Conservation (phyloP, 768 basidiomycete genomes). For the Dioszegia crocea region DNA sequence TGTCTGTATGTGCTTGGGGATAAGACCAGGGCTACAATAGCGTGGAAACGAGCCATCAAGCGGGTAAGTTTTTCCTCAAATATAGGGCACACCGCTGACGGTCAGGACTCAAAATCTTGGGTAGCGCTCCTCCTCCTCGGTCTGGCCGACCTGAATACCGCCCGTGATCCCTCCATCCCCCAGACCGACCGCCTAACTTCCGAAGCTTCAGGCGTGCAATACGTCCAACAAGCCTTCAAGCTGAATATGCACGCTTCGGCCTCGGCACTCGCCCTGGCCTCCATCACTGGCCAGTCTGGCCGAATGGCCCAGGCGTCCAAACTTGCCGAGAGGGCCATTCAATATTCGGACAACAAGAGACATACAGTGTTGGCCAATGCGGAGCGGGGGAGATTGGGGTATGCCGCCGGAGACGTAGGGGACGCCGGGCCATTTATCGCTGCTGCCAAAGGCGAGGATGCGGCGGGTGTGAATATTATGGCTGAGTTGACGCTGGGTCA, state of each 20-base stretch:
- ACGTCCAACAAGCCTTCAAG: conserved; percentile 63
- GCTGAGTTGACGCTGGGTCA: conserved; percentile 83
- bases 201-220: conserved; percentile 23
- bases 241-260: conserved; percentile 34
- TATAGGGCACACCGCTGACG: neutral
- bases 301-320: conserved; percentile 66
- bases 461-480: conserved; percentile 63
- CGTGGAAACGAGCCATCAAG: conserved; percentile 85
- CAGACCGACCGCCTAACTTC: conserved; percentile 59
- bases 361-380: conserved; percentile 67
- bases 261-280: conserved; percentile 37
- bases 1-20: conserved; percentile 89
- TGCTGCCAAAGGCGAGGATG: conserved; percentile 57
- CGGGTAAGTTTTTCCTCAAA: conserved; percentile 57
- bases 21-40: conserved; percentile 71
- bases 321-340: conserved; percentile 86
- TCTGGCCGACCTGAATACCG: conserved; percentile 77
- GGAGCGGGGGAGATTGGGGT: conserved; percentile 80
- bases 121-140: conserved; percentile 77
- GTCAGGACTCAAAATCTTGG: conserved; percentile 72
- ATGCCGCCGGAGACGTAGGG: conserved; percentile 61
- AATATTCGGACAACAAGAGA: conserved; percentile 72
- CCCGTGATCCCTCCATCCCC: conserved; percentile 64
- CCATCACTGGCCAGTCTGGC: conserved; percentile 23
- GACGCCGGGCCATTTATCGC: conserved; percentile 71